A percentile compares a stretch with the other conserved stretches of the same genome.
phyloP scores from a whole-genome alignment of 148 eudicot genomes.

The Fagopyrum tataricum region DNA sequence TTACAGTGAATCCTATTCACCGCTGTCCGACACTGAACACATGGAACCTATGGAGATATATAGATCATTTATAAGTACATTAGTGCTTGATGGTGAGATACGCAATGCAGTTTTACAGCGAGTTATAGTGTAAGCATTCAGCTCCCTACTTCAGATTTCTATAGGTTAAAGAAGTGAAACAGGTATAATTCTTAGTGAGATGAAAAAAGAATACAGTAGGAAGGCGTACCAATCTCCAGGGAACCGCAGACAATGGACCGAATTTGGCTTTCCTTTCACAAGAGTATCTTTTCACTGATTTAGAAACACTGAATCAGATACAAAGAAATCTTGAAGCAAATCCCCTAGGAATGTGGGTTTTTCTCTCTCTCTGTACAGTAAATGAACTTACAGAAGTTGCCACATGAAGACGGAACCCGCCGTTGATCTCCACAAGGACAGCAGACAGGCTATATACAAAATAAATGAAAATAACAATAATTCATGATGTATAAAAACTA shows the following conservation, averaged over 20 bases:
- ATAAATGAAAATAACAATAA: not conserved
- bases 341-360: not conserved
- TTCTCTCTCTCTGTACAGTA: not conserved
- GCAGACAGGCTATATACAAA: slow-evolving; percentile 62
- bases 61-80: not conserved
- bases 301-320: slow-evolving; percentile 15
- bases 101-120: not conserved
- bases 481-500: not conserved
- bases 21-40: slow-evolving; percentile 84
- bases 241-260: slow-evolving; percentile 87
- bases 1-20: slow-evolving; percentile 74
- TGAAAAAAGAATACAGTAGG: slow-evolving; percentile 12
- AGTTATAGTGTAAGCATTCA: not conserved
- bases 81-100: not conserved
- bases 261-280: slow-evolving; percentile 78
- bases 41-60: slow-evolving; percentile 60
- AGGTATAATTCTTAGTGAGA: not conserved
- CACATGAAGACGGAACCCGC: slow-evolving; percentile 93
- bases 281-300: slow-evolving; percentile 83
- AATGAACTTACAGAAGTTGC: slow-evolving; percentile 70
- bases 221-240: slow-evolving; percentile 82
- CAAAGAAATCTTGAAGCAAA: slow-evolving; percentile 6
- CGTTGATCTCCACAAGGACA: slow-evolving; percentile 93
- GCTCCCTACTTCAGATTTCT: not conserved
- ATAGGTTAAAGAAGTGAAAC: not conserved